Conservation (phyloP, 2,329 filamentous ascomycete genomes). For the Ophiostoma ips region DNA sequence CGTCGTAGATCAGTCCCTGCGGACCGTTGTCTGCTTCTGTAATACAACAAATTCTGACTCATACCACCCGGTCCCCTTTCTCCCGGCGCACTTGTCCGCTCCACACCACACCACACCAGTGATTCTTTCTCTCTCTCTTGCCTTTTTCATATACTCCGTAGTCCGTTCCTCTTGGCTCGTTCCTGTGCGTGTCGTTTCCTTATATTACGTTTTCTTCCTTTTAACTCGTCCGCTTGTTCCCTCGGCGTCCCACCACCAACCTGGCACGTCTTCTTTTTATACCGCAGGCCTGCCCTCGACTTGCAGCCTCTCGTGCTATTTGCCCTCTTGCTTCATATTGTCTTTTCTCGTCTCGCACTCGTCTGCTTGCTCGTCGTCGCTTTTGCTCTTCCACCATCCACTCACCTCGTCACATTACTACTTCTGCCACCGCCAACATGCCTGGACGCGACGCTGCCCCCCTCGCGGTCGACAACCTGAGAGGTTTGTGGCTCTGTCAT, state of each 20-base stretch:
- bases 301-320: too few relatives aligned
- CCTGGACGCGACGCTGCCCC: conserved; percentile 27
- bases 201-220: too few relatives aligned
- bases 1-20: too few relatives aligned
- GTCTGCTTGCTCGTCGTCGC: neutral
- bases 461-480: conserved; percentile 30
- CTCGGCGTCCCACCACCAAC: neutral
- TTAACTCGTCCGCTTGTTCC: neutral
- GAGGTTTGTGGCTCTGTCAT: conserved; percentile 19
- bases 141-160: too few relatives aligned
- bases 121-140: too few relatives aligned
- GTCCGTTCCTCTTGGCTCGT: too few relatives aligned
- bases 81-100: too few relatives aligned
- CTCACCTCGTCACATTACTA: neutral
- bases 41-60: too few relatives aligned
- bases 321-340: neutral
- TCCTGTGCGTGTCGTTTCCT: too few relatives aligned
- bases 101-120: too few relatives aligned
- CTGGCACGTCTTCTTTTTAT: neutral
- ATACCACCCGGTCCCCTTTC: too few relatives aligned
- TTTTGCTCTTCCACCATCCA: neutral
- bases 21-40: too few relatives aligned
- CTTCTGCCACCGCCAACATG: conserved; percentile 20
- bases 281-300: neutral
- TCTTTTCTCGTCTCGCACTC: neutral